phyloP scores from a whole-genome alignment of 2,329 filamentous ascomycete species.

The Sporothrix euskadiensis region DNA sequence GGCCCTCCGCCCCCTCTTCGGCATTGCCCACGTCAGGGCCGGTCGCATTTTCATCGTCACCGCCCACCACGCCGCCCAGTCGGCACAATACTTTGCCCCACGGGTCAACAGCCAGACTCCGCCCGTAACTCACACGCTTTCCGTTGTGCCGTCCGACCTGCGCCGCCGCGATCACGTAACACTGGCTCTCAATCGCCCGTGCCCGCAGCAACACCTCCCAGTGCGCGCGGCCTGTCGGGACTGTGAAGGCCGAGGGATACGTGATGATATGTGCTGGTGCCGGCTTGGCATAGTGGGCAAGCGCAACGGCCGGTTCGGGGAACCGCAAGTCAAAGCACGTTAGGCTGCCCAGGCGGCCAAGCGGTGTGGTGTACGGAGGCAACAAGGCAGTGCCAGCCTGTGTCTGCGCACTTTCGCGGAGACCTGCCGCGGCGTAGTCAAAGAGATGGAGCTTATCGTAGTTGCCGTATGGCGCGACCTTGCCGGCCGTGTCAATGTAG shows the following conservation, averaged over 20 bases:
- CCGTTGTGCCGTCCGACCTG: slow-evolving; percentile 71
- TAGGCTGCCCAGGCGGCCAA: slow-evolving; percentile 74
- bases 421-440: slow-evolving; percentile 58
- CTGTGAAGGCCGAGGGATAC: slow-evolving; percentile 88
- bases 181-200: slow-evolving; percentile 84
- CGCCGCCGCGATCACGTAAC: slow-evolving; percentile 82
- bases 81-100: slow-evolving; percentile 77
- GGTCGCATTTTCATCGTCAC: slow-evolving; percentile 41
- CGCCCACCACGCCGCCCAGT: slow-evolving; percentile 54
- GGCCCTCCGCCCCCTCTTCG: slow-evolving; percentile 44
- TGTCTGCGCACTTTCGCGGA: slow-evolving; percentile 45
- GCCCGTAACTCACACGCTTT: slow-evolving; percentile 72
- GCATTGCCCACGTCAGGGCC: slow-evolving; percentile 28
- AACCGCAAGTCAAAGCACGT: slow-evolving; percentile 94
- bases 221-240: slow-evolving; percentile 80
- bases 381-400: slow-evolving; percentile 40
- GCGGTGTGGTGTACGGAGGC: slow-evolving; percentile 67
- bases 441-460: slow-evolving; percentile 95
- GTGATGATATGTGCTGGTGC: slow-evolving; percentile 70
- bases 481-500: slow-evolving; percentile 51
- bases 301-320: slow-evolving; percentile 68
- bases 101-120: slow-evolving; percentile 80
- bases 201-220: slow-evolving; percentile 80
- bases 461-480: slow-evolving; percentile 41
- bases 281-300: slow-evolving; percentile 48